Percentiles rank a stretch among this genome's conserved stretches.
phyloP scores from a whole-genome alignment of 345 rosid species.

The Corymbia maculata region DNA sequence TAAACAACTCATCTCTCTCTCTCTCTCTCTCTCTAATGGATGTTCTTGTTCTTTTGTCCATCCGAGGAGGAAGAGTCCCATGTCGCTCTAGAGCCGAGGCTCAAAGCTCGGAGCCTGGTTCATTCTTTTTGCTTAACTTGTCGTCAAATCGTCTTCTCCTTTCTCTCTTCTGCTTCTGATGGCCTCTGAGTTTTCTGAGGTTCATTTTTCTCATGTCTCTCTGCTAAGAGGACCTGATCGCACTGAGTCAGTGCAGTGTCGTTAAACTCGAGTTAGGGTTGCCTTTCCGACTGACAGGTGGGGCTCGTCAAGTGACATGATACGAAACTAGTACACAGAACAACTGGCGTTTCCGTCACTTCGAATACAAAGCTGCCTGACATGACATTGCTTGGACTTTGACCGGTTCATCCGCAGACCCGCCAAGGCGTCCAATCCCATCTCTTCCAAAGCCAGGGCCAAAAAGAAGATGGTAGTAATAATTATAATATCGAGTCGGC shows the following conservation, averaged over 20 bases:
- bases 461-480: background rate
- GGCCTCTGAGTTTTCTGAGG: background rate
- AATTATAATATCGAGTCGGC: background rate
- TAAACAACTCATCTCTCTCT: background rate
- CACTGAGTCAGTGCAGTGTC: background rate
- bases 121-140: background rate
- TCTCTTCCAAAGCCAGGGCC: background rate
- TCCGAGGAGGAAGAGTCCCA: background rate
- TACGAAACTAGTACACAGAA: background rate
- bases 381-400: background rate
- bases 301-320: background rate
- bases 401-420: background rate
- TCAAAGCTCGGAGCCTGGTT: background rate
- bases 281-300: background rate
- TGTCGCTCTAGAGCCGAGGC: background rate
- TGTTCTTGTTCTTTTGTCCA: background rate
- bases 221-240: background rate
- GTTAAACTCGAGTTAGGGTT: background rate
- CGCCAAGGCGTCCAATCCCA: background rate
- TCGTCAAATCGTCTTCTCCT: background rate
- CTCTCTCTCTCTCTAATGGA: background rate
- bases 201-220: background rate
- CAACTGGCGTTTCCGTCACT: background rate
- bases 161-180: background rate
- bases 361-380: background rate